Evolutionary conservation across 805 yeast genomes (phyloP).

Genomic region (Kuraishia piskuri): DNA sequence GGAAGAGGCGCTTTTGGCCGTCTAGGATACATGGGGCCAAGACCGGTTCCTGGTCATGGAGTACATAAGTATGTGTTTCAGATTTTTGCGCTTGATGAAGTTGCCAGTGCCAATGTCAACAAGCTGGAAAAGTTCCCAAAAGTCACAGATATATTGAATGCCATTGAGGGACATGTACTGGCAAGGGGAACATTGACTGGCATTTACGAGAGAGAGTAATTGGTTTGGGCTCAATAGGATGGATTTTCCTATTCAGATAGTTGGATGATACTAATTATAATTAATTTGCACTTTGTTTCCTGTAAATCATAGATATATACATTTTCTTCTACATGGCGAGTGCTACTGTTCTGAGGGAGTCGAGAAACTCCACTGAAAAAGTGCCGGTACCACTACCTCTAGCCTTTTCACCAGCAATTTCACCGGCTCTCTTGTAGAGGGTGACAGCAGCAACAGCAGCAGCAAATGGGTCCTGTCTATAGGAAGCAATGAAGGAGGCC

Average conservation of each 20-base stretch:
- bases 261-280: too few relatives aligned
- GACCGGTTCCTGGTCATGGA: conserved; percentile 6
- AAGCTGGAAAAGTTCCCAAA: not conserved
- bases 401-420: conserved; percentile 32
- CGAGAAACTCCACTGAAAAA: conserved; percentile 39
- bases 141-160: not conserved
- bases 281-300: too few relatives aligned
- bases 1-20: not conserved
- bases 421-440: conserved; percentile 57
- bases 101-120: conserved; percentile 1
- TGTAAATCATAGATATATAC: conserved; percentile 4
- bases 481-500: conserved; percentile 46
- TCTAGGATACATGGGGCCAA: conserved; percentile 6
- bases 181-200: conserved; percentile 4
- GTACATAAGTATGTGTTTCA: conserved; percentile 7
- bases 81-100: conserved; percentile 5
- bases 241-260: too few relatives aligned
- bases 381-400: conserved; percentile 42
- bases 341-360: conserved; percentile 17
- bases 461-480: conserved; percentile 27
- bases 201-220: conserved; percentile 3
- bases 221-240: too few relatives aligned
- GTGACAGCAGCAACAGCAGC: conserved; percentile 49
- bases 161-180: conserved; percentile 4
- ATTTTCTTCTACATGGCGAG: not conserved